Evolutionary conservation across 1,139 yeast species (phyloP), one percentile per base, ranked within the genome.

Genomic region (Yamadazyma siamensis): DNA sequence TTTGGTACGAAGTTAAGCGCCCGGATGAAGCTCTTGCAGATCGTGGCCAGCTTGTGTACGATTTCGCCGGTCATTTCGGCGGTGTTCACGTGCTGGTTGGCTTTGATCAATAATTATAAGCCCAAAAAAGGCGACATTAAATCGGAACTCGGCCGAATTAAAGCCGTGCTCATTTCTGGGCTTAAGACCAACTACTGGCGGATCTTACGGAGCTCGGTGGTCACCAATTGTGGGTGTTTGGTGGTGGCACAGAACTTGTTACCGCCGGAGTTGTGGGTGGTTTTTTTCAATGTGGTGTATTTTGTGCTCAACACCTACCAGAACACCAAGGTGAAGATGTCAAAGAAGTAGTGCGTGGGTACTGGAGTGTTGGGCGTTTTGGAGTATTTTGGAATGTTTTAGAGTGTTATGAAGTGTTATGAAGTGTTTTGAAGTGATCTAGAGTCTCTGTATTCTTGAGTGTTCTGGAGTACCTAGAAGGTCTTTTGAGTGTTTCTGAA

Each of bases 181-280:
- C 60, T 81, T 50, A 61, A 61, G 42, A 65, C 59, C 15, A 77
- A 77, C 32, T 72, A 77, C 42, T 48, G 67, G 39, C 61, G 74
- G 5, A 79, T 83, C n/a, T 61, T 81, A 44, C 74, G 70, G 44
- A 67, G 83, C 6, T 76, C 87, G 9, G 74, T 85, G 67, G 50
- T 76, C 25, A 73, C 87, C 6, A 77, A 85, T 21, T 79, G 84
- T 9, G 47, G 77, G 12, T 72, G 82, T 5, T 58, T 84, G 50
- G 61, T 77, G 1, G 44, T 82, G 33, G 94, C 95, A n/a, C 95
- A 87, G 53, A 76, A 68, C 35, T 82, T 72, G 49, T 52, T 87
- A 19, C 72, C 76, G 12, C 87, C 87, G 10, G 79, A 80, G 41
- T 71, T 82, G 28, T 87, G 96, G 96, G 87, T 85, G 6, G 86